Conservation (phyloP, 306 rosid genomes). For the Dryas octopetala region DNA sequence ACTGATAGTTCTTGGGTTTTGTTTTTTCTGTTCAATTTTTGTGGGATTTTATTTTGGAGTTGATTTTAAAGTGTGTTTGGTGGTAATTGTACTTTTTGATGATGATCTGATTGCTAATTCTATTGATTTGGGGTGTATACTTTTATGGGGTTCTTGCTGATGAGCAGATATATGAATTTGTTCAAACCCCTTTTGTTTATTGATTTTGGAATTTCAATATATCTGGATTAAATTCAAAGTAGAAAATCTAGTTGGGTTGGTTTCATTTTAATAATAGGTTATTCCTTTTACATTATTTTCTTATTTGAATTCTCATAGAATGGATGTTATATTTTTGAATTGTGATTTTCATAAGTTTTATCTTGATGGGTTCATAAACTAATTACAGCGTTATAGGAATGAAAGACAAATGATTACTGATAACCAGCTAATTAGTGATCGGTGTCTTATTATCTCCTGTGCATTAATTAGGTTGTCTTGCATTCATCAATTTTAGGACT, state of each 20-base stretch:
- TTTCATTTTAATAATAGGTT: background rate
- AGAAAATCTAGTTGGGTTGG: background rate
- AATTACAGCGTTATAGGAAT: background rate
- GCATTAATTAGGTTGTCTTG: no score
- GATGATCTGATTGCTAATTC: slow-evolving; percentile 24
- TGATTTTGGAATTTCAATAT: background rate
- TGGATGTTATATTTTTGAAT: background rate
- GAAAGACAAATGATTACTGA: background rate
- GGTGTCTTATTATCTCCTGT: no score
- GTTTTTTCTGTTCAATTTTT: background rate
- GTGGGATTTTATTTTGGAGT: background rate
- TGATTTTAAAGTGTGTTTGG: background rate
- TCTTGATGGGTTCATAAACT: background rate
- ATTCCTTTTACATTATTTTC: background rate
- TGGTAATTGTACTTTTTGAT: background rate
- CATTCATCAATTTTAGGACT: background rate
- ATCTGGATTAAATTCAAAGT: background rate
- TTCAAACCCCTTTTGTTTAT: background rate
- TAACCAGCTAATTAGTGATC: background rate
- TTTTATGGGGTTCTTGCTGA: background rate
- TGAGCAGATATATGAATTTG: slow-evolving; percentile 6
- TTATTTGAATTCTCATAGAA: background rate
- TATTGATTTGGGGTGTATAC: background rate
- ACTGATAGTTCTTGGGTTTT: background rate
- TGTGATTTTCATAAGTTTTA: background rate